These are phyloP conservation scores for Oryza glaberrima DNA, from an alignment of 176 grass and related monocot species.

Conservation along the genomic window DNA sequence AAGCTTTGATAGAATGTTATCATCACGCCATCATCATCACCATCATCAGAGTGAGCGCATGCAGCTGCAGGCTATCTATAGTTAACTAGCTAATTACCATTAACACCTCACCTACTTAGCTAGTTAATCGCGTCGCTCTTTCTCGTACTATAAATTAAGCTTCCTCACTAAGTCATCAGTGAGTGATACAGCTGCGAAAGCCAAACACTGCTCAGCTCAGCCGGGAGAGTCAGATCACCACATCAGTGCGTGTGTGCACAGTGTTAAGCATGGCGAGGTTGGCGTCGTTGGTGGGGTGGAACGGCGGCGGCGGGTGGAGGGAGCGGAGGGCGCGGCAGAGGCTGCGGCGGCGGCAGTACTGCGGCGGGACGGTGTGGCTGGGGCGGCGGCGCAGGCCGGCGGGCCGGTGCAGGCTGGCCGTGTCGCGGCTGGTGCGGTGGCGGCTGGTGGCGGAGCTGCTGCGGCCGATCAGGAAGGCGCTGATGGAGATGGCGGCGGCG, in stretches of 20 bases:
- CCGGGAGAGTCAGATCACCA: neutral
- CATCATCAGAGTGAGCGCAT: neutral
- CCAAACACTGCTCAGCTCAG: neutral
- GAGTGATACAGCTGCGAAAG: conserved; percentile 17
- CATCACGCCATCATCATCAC: conserved; percentile 47
- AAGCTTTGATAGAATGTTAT: conserved; percentile 14
- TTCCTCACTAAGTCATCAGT: conserved; percentile 4
- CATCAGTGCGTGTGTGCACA: neutral
- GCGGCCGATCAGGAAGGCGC: conserved; percentile 55
- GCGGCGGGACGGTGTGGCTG: conserved; percentile 55
- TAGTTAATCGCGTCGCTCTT: neutral
- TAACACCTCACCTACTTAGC: conserved; percentile 14
- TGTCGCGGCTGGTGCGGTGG: conserved; percentile 57
- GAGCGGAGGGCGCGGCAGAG: conserved; percentile 37
- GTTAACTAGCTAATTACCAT: neutral
- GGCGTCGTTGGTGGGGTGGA: conserved; percentile 41
- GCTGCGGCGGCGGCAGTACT: conserved; percentile 33
- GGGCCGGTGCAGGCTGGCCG: conserved; percentile 30
- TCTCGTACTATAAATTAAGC: conserved; percentile 25
- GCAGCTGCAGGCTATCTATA: conserved; percentile 25
- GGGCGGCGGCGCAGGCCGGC: conserved; percentile 43
- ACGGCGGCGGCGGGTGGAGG: conserved; percentile 38
- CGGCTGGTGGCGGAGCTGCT: conserved; percentile 54
- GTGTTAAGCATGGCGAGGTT: conserved; percentile 36
- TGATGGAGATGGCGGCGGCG: conserved; percentile 60